Conservation (phyloP, 495 filamentous ascomycete genomes). For the Cercophora newfieldiana region DNA sequence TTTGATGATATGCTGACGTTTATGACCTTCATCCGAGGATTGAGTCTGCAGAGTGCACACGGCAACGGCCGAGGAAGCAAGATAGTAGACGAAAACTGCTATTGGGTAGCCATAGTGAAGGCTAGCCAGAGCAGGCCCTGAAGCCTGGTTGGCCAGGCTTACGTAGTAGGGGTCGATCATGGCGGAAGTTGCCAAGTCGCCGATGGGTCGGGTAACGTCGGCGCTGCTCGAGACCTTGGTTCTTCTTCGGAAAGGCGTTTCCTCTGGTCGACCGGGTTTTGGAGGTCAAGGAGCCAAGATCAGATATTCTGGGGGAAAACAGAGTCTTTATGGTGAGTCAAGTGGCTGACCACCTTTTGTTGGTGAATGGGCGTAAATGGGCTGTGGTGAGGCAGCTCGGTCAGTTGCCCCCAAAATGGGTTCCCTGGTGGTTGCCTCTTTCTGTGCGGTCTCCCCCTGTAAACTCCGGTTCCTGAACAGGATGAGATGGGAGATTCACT, state of each 20-base stretch:
- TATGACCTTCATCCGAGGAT: slow-evolving; percentile 34
- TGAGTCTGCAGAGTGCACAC: slow-evolving; percentile 57
- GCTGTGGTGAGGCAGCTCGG: background rate
- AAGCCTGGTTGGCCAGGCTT: slow-evolving; percentile 9
- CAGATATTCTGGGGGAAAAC: background rate
- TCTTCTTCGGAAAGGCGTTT: background rate
- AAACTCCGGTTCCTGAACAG: background rate
- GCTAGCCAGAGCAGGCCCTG: slow-evolving; percentile 27
- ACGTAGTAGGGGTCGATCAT: slow-evolving; percentile 27
- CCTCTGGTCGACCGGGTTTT: background rate
- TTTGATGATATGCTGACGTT: slow-evolving; percentile 48
- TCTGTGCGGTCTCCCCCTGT: slow-evolving; percentile 1
- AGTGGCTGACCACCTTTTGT: slow-evolving; percentile 1
- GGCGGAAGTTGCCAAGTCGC: background rate
- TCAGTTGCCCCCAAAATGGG: background rate
- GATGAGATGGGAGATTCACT: background rate
- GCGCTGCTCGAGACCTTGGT: background rate
- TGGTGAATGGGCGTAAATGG: background rate
- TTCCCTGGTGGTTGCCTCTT: slow-evolving; percentile 10
- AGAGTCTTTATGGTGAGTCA: background rate
- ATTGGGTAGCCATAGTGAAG: slow-evolving; percentile 59
- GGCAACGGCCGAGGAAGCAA: slow-evolving; percentile 49
- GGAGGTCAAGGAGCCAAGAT: background rate
- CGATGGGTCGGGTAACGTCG: background rate
- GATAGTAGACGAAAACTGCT: slow-evolving; percentile 56